Evolutionary conservation across 495 filamentous ascomycete genomes (phyloP), one percentile per base, ranked within the genome.

Genomic region (Schizothecium vesticola): DNA sequence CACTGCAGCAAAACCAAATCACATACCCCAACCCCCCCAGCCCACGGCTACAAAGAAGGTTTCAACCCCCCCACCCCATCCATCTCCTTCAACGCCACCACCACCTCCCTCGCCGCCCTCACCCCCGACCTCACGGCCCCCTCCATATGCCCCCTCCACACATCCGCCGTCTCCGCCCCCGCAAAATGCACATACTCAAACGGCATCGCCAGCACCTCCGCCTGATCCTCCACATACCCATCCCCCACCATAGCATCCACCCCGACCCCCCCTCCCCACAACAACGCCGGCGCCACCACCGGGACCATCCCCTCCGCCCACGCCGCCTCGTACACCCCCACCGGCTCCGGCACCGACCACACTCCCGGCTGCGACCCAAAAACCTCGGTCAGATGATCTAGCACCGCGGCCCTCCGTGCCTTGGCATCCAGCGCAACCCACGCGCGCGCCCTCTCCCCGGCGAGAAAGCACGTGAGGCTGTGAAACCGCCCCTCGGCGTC

Each of bases 131-230:
- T 56, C 9, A 84, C 65, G 3, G 83, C 83, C 0, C 84, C 83
- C 67, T 85, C 82, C 82, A 86, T 84, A 67, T 82, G 83, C 21
- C 83, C 83, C 66, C 75, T 78, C 82, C 82, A 85, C 22, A 76
- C 74, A 11, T 31, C 67, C 3, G 80, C 72, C 26, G 75, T 82
- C 73, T 85, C 84, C 4, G 80, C 81, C 1, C 82, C 83, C 0
- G 75, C 79, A 74, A 86, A 86, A 68, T 85, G 84, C 19, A 84
- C n/a, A 67, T 78, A 73, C 1, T 75, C 71, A 69, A 74, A 74
- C 12, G 70, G 71, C 26, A 70, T 70, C 11, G 63, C 67, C 19
- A 80, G 55, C 10, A 62, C 70, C 3, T 71, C 64, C 13, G 66
- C 69, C 3, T 71, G 64, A 1, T 65, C 73, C 55, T 79, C 61